Base-by-base conservation (phyloP, 768 basidiomycete species). In the Suillus alpinus region DNA sequence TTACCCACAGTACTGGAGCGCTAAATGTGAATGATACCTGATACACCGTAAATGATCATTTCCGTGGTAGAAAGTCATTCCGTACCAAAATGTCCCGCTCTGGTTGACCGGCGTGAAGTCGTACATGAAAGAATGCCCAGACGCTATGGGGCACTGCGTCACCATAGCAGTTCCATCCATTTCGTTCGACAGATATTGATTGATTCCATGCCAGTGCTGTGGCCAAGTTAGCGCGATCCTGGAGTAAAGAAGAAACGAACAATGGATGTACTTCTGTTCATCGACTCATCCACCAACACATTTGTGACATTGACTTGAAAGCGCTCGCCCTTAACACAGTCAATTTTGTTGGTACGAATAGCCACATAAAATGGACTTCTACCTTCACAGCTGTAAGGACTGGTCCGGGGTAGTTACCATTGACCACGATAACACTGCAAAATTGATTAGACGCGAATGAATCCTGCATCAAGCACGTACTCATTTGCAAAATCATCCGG, bases 141-240 rank as follows among this genome's bases (percentile, higher is more conserved):
- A 68, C 3, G 66, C 63, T 37, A 77, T 79, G 6, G 77, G 78
- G 58, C 77, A 80, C 64, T 78, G 76, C 32, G 75, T 80, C 14
- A 81, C 77, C 61, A 78, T 78, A 0, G 73, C 71, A n/a, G 69
- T 61, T 7, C 81, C 81, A 58, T 83, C 81, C 59, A 78, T 77
- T 51, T 72, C 76, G 4, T 76, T 76, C 4, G 73, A 71, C 3
- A 65, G 63, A 26, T 70, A 55, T 61, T 81, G 79, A 59, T 77
- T 76, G 14, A 81, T 53, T 1, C 80, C 80, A 62, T 81, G 80
- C 80, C 80, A 81, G 60, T 16, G 34, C 55, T 44, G 12, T 39
- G 16, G n/a, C 43, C 31, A 41, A 47, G 32, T 46, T 37, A 43
- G 6, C 18, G 7, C 14, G 16, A 39, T 51, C 23, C 36, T 40